Evolutionary conservation across 176 grass and related monocot genomes (phyloP), one percentile per base, ranked within the genome.

Genomic region (Phyllostachys edulis): DNA sequence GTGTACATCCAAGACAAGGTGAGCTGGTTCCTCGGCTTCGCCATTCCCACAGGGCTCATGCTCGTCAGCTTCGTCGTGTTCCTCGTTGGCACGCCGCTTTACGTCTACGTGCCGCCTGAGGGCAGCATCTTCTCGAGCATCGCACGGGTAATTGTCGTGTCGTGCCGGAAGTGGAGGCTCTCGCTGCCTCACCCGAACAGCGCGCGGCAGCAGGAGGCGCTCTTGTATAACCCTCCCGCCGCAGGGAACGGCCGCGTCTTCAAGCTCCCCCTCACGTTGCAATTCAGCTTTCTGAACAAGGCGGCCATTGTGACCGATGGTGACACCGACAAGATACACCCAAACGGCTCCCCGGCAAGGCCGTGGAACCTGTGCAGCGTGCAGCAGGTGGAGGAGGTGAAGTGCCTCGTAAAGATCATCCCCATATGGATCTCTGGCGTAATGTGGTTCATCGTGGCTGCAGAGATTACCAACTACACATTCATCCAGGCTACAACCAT

Each of bases 321-420:
- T 69, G 87, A 67, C 26, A 80, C 76, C 74, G 87, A 67, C 38
- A 59, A 61, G 71, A 38, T 77, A 16, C 68, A 79, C 8, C 39
- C 77, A 5, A 80, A 89, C 49, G 87, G 87, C 7, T 34, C 37
- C 6, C 69, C 76, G 6, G 45, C 37, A 46, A 84, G 82, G 40
- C 32, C 51, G 44, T 90, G 91, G 91, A 66, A 32, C 3, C 66
- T 92, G 3, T 87, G 91, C 87, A 87, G 87, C 64, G 85, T 92
- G 26, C 91, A 87, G 65, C 76, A 92, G 71, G 82, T 92, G 62
- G 90, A 92, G 77, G 90, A 92, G 59, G 44, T 51, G 9, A 86
- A 86, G 84, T 80, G 84, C 63, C 71, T 87, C 1, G 39, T 82
- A 4, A 83, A 76, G 54, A 34, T 90, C 40, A 3, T 87, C 10